Base-by-base conservation (phyloP, 2,329 filamentous ascomycete species). In the Arthroderma sp. region DNA sequence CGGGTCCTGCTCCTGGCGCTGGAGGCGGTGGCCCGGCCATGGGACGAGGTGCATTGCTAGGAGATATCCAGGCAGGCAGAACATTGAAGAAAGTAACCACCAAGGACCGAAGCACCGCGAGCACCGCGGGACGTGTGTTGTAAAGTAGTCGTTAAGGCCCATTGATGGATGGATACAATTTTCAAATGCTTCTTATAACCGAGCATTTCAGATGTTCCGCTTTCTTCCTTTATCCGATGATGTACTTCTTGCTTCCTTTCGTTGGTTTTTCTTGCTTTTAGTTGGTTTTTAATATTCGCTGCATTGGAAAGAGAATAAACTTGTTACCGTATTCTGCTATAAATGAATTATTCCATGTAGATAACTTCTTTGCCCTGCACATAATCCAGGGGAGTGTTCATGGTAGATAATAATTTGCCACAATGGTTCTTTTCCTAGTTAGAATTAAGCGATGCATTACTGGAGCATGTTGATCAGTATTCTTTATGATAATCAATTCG, bases 31-130 rank as follows among this genome's bases (percentile, higher is more conserved):
- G 53, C 23, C n/a, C n/a, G 43, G 49, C 49, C 9, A 47, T 35
- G 2, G 82, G 62, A 62, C 74, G 77, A 25, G 76, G 80, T 60
- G 81, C 83, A 0, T 78, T 98, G 66, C 72, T 98, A 62, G 84
- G 84, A 59, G 83, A 95, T 69, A 97, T 98, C 61, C 84, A 91
- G 68, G 74, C 82, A 61, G 91, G 93, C 44, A 90, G 73, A 71
- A 73, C 83, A 2, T 75, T 98, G 68, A 90, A 80, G 77, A 97
- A 97, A 79, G 89, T 90, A 23, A 77, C 85, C 70, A 97, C 93
- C 0, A 91, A 88, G 71, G 93, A 98, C 71, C 85, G 84, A 71
- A 96, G 91, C 71, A 73, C 65, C 52, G 80, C 88, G 55, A 71
- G 83, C 55, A 77, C 84, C 58, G 87, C 88, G 21, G 91, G 91